phyloP scores from a whole-genome alignment of 2,329 filamentous ascomycete genomes.

The Magnaporthiopsis rhizophila region DNA sequence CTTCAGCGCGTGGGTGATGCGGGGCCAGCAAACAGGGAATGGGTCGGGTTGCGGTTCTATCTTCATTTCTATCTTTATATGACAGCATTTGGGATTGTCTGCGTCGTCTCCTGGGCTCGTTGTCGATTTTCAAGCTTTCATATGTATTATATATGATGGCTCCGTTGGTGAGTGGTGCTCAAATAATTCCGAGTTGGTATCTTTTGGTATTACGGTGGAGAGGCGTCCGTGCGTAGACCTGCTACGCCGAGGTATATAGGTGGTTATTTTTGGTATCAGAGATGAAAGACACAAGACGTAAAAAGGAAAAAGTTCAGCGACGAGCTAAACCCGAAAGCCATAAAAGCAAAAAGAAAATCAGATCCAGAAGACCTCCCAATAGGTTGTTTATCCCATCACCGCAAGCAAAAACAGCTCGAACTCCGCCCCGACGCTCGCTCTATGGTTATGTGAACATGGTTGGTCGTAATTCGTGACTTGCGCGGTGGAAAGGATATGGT shows the following conservation, averaged over 20 bases:
- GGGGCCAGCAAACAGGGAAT: not conserved
- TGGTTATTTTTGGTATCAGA: not conserved
- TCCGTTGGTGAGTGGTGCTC: not conserved
- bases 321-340: not conserved
- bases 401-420: not conserved
- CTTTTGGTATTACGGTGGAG: not conserved
- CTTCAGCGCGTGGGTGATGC: not conserved
- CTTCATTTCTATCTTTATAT: not conserved
- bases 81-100: too few relatives aligned
- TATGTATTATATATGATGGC: too few relatives aligned
- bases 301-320: not conserved
- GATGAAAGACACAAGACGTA: not conserved
- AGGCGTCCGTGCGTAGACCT: not conserved
- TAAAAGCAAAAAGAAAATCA: not conserved
- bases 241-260: not conserved
- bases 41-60: too few relatives aligned
- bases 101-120: too few relatives aligned
- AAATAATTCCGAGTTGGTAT: not conserved
- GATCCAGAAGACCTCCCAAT: not conserved
- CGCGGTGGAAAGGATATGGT: not conserved
- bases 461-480: conserved; percentile 6
- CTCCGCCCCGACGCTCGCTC: not conserved
- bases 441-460: not conserved
- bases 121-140: too few relatives aligned
- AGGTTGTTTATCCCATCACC: not conserved